A percentile compares a stretch with the other conserved stretches of the same genome.
These are phyloP conservation scores for Tubosaeta sp. DNA, from an alignment of 768 basidiomycete genomes.

Conservation along the genomic window DNA sequence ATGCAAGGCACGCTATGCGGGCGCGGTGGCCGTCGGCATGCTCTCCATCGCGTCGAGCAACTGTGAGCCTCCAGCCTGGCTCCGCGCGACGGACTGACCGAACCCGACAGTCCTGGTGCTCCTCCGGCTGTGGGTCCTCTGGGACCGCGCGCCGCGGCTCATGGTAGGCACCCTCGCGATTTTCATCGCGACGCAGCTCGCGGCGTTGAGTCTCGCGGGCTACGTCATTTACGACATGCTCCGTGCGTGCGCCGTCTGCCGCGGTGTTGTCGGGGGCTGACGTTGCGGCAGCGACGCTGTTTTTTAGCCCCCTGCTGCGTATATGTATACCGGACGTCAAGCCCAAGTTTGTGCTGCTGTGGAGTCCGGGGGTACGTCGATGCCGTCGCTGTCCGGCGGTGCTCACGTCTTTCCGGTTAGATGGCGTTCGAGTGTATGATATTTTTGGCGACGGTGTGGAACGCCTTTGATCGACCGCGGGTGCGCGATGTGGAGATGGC, in stretches of 20 bases:
- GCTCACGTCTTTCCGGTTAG: slow-evolving; percentile 9
- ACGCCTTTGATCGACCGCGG: slow-evolving; percentile 26
- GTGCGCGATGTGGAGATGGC: slow-evolving; percentile 12
- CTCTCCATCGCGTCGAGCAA: slow-evolving; percentile 34
- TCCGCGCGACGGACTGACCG: no score
- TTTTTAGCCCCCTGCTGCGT: slow-evolving; percentile 8
- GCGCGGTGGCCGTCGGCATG: slow-evolving; percentile 29
- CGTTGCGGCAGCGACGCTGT: slow-evolving; percentile 14
- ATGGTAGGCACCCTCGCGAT: slow-evolving; percentile 27
- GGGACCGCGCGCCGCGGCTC: slow-evolving; percentile 26
- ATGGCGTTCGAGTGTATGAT: slow-evolving; percentile 30
- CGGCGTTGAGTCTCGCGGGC: slow-evolving; percentile 19
- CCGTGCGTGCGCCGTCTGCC: slow-evolving; percentile 19
- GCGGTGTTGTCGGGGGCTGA: background rate
- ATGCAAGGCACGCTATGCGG: slow-evolving; percentile 21
- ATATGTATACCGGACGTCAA: slow-evolving; percentile 19
- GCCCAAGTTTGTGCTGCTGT: slow-evolving; percentile 22
- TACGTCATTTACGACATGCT: slow-evolving; percentile 25
- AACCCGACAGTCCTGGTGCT: slow-evolving; percentile 34
- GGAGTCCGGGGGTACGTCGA: slow-evolving; percentile 27
- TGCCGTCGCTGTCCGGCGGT: no score
- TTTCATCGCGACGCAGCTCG: slow-evolving; percentile 30
- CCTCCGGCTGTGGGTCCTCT: slow-evolving; percentile 38
- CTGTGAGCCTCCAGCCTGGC: no score
- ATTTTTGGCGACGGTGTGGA: slow-evolving; percentile 28